Evolutionary conservation across 352 stramenopile species (phyloP), one percentile per base, ranked within the genome.

Genomic region (Phytophthora tubulina): DNA sequence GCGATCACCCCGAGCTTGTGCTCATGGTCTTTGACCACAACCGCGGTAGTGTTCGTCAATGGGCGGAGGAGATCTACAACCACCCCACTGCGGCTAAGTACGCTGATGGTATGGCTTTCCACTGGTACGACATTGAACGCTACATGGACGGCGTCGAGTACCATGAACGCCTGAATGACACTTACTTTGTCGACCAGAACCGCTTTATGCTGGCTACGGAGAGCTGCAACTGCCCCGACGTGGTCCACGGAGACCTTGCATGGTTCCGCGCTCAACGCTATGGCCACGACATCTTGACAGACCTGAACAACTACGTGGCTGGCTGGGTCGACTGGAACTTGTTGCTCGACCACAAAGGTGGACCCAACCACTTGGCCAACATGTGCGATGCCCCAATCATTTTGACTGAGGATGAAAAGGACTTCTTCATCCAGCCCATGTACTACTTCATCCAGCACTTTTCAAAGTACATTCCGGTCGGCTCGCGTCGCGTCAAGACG

Each of bases 261-360:
- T 98, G 91, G 91, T 92, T 95, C 69, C 82, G 92, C 32, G 92
- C 78, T 2, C 86, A 98, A 69, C 88, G 89, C 3, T 96, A 97
- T 32, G 88, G 82, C 2, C 92, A 97, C 75, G 92, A 98, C 55
- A 97, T 98, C 41, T 78, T 98, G 53, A 87, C 86, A 11, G 90
- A 98, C 66, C 80, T 96, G 33, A 98, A 96, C 78, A 93, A 96
- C 70, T 89, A 82, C 67, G 88, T 92, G 13, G 76, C 85, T 41
- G 91, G 91, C 2, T 98, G 94, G 93, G 88, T 97, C 41, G 92
- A 98, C 80, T 98, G 94, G 94, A 98, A 98, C 76, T 64, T 98
- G 44, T 49, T 97, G 6, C 81, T 98, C 0, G 90, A 97, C 57
- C 81, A 92, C 72, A 86, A 48, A 9, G 94, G 94, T 32, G 94